Conservation (phyloP, 169 alveolate species). For the Theileria sp. region DNA sequence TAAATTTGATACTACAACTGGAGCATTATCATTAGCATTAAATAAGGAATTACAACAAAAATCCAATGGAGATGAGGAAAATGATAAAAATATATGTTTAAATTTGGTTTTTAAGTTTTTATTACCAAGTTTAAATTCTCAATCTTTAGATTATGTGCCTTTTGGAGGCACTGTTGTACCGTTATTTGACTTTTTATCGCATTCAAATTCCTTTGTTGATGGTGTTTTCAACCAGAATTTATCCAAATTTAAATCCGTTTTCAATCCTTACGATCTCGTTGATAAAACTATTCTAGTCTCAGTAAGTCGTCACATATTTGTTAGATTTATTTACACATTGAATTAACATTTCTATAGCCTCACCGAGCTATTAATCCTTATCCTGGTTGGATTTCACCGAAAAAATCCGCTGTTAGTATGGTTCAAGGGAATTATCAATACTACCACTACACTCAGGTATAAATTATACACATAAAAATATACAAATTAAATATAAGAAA, state of each 20-base stretch:
- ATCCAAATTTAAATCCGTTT: conserved; percentile 23
- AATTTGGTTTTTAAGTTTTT: conserved; percentile 24
- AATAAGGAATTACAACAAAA: background rate
- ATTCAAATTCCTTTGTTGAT: background rate
- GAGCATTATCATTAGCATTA: background rate
- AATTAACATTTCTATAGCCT: conserved; percentile 28
- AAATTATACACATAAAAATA: background rate
- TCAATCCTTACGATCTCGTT: conserved; percentile 10
- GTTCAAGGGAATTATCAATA: conserved; percentile 67
- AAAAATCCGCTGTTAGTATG: conserved; percentile 37
- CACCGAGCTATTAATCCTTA: conserved; percentile 30
- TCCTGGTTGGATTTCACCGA: conserved; percentile 62
- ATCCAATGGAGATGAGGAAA: background rate
- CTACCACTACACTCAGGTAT: conserved; percentile 68
- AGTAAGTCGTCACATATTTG: conserved; percentile 17
- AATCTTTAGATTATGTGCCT: conserved; percentile 19
- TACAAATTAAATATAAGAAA: no score
- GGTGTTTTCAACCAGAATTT: conserved; percentile 6
- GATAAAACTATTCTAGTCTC: conserved; percentile 29
- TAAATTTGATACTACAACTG: conserved; percentile 11
- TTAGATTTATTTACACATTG: background rate
- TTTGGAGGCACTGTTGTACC: conserved; percentile 40
- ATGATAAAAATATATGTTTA: conserved; percentile 6
- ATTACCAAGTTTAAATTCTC: background rate
- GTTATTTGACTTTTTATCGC: conserved; percentile 16